These are phyloP conservation scores for Saccharomyces eubayanus DNA, from an alignment of 805 yeast genomes.

Conservation along the genomic window DNA sequence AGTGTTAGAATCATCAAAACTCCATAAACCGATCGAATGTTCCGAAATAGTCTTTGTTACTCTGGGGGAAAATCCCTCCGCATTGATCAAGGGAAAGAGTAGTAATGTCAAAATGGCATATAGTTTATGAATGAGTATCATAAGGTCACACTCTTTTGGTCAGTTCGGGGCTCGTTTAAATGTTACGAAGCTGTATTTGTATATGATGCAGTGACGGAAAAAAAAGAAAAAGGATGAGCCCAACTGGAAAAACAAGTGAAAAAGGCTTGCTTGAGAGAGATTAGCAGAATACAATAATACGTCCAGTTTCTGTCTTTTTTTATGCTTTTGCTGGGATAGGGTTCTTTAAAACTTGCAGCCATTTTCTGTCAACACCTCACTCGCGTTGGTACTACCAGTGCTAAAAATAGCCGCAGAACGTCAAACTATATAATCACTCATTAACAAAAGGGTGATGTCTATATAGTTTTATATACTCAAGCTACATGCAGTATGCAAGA, in stretches of 20 bases:
- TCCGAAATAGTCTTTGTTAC: constrained; percentile 7
- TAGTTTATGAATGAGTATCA: neutral
- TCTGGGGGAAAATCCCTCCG: constrained; percentile 6
- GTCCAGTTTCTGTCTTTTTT: too few relatives aligned
- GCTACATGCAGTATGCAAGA: neutral
- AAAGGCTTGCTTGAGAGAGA: too few relatives aligned
- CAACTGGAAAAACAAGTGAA: too few relatives aligned
- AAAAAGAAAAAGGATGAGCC: neutral
- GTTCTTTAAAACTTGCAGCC: constrained; percentile 33
- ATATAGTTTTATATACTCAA: neutral
- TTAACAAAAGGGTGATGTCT: neutral
- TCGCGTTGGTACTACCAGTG: constrained; percentile 34
- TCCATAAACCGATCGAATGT: constrained; percentile 3
- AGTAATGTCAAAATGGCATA: neutral
- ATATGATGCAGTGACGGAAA: neutral
- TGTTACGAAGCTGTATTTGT: neutral
- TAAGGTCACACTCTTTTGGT: neutral
- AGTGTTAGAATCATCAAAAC: constrained; percentile 48
- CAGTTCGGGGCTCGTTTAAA: neutral
- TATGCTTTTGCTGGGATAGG: constrained; percentile 19
- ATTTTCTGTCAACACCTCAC: constrained; percentile 34
- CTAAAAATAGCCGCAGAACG: constrained; percentile 36
- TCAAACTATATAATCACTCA: neutral
- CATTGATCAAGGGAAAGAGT: neutral
- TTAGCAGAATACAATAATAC: too few relatives aligned